Evolutionary conservation across 371 early-diverging fungal species (phyloP), one percentile per base, ranked within the genome.

Genomic region (Mucor piriformis): DNA sequence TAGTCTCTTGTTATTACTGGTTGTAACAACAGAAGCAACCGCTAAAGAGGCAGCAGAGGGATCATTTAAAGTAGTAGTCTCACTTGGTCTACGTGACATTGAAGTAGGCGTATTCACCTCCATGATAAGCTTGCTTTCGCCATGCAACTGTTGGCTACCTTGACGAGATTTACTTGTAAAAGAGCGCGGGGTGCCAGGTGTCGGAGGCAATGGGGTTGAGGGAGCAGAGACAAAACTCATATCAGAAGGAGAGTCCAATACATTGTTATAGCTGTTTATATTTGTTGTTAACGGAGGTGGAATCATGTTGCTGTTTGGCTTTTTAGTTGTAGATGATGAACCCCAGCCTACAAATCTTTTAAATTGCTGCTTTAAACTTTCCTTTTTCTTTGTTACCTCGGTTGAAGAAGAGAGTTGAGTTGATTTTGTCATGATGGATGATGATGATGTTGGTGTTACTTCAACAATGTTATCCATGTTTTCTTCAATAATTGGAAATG

Each of bases 341-440:
- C 77, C 77, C 77, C 77, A 76, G 12, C 77, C 77, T 16, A 76
- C 77, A 38, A 76, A 64, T n/a, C 77, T 52, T 48, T 76, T 76
- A 13, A 76, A 65, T 16, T 73, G 74, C 20, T 73, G 69, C 37
- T 63, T 74, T 20, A 78, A 69, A 8, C 63, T 57, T 48, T 72
- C 74, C 21, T 57, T 73, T 38, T 53, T 57, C 21, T 59, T 56
- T 13, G 44, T 25, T 12, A 23, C 40, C 7, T 27, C 50, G 44
- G 35, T 52, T 15, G 40, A 54, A n/a, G 50, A 12, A 20, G 62
- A 56, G 4, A 50, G 42, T 18, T 56, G 40, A 15, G 27, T 43
- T 16, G 56, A 57, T 16, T 53, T 52, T 18, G 53, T 47, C 65
- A 65, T 65, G 24, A 37, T 50, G 7, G 65, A 54, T 18, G 57